These are phyloP conservation scores for Aspergillus panamensis DNA, from an alignment of 495 filamentous ascomycete species.

Conservation along the genomic window DNA sequence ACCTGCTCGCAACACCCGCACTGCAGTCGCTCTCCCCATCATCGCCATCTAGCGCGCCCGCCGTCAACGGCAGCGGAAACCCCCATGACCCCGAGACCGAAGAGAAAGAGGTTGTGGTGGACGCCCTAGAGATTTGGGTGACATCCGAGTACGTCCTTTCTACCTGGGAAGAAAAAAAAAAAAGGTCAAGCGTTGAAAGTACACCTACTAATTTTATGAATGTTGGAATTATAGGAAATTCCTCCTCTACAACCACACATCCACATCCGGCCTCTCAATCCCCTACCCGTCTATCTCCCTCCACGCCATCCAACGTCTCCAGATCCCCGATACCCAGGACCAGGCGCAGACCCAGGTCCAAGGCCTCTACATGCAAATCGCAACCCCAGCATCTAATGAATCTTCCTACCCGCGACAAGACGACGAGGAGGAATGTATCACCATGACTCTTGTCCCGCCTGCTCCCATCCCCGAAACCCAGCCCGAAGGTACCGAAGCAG, in stretches of 20 bases:
- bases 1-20: conserved; percentile 33
- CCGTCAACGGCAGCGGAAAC: conserved; percentile 20
- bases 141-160: conserved; percentile 61
- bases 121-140: conserved; percentile 68
- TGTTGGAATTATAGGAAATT: conserved; percentile 57
- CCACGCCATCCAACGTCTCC: conserved; percentile 75
- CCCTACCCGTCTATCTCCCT: conserved; percentile 85
- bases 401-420: conserved; percentile 42
- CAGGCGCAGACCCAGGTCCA: conserved; percentile 39
- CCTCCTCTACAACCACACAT: conserved; percentile 62
- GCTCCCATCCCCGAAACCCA: conserved; percentile 10
- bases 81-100: conserved; percentile 15
- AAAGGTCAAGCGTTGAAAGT: background rate
- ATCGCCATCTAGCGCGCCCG: conserved; percentile 3
- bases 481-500: conserved; percentile 19
- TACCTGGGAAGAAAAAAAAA: background rate
- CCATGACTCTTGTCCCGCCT: conserved; percentile 69
- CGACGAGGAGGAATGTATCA: conserved; percentile 68
- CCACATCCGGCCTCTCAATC: conserved; percentile 65
- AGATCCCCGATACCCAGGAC: conserved; percentile 34
- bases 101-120: conserved; percentile 43
- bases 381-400: conserved; percentile 51
- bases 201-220: background rate
- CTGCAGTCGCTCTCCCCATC: conserved; percentile 29
- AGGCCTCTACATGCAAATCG: conserved; percentile 78